A percentile compares a stretch with the other conserved stretches of the same genome.
Conservation (phyloP, 345 rosid genomes). For the Eucalyptus cloeziana region DNA sequence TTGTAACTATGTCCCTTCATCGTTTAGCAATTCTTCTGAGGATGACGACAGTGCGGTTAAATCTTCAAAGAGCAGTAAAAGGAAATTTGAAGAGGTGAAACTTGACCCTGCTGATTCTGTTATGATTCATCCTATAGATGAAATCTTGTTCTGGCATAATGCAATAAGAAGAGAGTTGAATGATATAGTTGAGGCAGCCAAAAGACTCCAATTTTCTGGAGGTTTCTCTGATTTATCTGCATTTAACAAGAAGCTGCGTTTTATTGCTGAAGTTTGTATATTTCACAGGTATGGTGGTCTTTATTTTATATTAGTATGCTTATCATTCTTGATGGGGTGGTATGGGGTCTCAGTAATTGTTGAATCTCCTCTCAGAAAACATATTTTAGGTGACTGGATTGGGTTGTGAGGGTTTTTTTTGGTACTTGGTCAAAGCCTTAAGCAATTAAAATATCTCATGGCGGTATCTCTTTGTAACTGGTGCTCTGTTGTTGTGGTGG, state of each 20-base stretch:
- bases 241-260: slow-evolving; percentile 74
- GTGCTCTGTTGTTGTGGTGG: not conserved
- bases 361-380: not conserved
- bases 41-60: slow-evolving; percentile 23
- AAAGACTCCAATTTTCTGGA: slow-evolving; percentile 65
- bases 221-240: slow-evolving; percentile 57
- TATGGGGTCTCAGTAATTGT: not conserved
- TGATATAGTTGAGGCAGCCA: slow-evolving; percentile 78
- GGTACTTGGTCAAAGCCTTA: not conserved
- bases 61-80: slow-evolving; percentile 47
- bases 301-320: not conserved
- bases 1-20: not conserved
- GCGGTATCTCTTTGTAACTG: not conserved
- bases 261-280: slow-evolving; percentile 82
- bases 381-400: not conserved
- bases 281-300: slow-evolving; percentile 57
- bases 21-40: slow-evolving; percentile 8
- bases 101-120: slow-evolving; percentile 16
- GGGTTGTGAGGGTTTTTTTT: not conserved
- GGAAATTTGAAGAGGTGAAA: slow-evolving; percentile 49
- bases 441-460: not conserved
- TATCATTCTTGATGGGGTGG: not conserved
- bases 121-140: slow-evolving; percentile 53
- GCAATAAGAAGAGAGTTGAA: slow-evolving; percentile 70
- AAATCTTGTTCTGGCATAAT: slow-evolving; percentile 88